Base-by-base conservation (phyloP, 2,329 filamentous ascomycete genomes). In the Xylogone sp. region DNA sequence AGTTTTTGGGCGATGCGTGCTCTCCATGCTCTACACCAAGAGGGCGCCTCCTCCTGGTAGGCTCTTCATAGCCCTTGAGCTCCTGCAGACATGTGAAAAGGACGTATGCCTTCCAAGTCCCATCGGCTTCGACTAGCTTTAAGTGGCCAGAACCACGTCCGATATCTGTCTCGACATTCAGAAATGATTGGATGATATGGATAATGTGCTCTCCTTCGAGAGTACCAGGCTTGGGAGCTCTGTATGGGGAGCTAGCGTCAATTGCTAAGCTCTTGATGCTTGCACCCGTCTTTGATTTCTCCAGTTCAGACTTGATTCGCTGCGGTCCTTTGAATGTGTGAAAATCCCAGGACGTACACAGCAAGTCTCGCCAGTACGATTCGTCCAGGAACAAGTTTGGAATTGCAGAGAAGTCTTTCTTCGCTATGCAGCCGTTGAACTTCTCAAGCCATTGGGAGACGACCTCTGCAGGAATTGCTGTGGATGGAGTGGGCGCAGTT, bases 101-200 rank as follows among this genome's bases (percentile, higher is more conserved):
- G 3, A 80, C 82, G 55, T 79, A 84, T 1, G 83, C 77, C 60
- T 82, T 83, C 82, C 82, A 87, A 7, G 64, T 53, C 1, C 65
- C 68, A 2, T 67, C 67, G 6, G 53, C 55, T 39, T 73, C 65
- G 0, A 75, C 69, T 0, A 87, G 64, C 1, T 81, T 71, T 0
- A 79, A 69, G 1, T 87, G 60, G 1, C 84, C 85, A 1, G 73
- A 66, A 0, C 83, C 86, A 0, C 59, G 56, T 0, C 84, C 84
- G 1, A 78, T 56, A 1, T 69, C 66, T 0, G 79, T 84, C 4
- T 77, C 71, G 21, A 83, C 67, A 0, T 65, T 71, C 47, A 84
- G 69, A 57, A 81, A 83, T 51, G 79, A 79, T 42, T 78, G 71
- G 0, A 88, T 67, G 1, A 80, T 80, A 29, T 69, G 70, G 62